Base-by-base conservation (phyloP, 305 asterid species). In the Fraxinus xanthoxyloides region DNA sequence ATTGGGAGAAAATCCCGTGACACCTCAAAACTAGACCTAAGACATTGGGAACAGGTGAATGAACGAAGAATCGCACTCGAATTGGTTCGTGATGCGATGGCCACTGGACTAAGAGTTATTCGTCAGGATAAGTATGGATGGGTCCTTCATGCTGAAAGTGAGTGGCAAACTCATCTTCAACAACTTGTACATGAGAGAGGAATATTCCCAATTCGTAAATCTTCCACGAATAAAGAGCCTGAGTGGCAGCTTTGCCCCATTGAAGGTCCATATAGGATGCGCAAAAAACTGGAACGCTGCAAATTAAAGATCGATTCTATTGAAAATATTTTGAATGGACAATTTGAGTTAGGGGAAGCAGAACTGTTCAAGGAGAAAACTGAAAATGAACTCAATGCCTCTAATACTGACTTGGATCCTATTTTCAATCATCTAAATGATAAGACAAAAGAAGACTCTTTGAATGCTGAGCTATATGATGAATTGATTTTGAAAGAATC, bases 41-140 rank as follows among this genome's bases (percentile, higher is more conserved):
- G 89, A 84, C 99, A 95, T 75, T 95, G 98, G 99, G 99, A 97
- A 75, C 98, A 97, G 91, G 97, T 95, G 77, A 93, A 92, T 88
- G 99, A 97, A 85, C 85, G 99, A 38, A 92, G 99, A 85, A 88
- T 95, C 40, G 99, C 98, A 19, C 97, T 97, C 83, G 99, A 97
- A 86, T 78, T 95, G 89, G 97, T 97, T 87, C 97, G 99, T 43
- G 98, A 97, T 92, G 93, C 95, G 82, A 91, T 97, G 97, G 92
- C 98, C 77, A 97, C 99, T 13, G 98, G 92, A 87, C 86, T 97
- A 82, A 95, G 99, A 88, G 98, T 95, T 77, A 88, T 97, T 78
- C 98, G 99, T 77, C 99, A 95, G 89, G 99, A 97, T 88, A 97
- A 97, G 87, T 97, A 97, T 87, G 99, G 99, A 77, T 97, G 98